Evolutionary conservation across 495 filamentous ascomycete genomes (phyloP).

Genomic region (Talaromyces stipitatus): DNA sequence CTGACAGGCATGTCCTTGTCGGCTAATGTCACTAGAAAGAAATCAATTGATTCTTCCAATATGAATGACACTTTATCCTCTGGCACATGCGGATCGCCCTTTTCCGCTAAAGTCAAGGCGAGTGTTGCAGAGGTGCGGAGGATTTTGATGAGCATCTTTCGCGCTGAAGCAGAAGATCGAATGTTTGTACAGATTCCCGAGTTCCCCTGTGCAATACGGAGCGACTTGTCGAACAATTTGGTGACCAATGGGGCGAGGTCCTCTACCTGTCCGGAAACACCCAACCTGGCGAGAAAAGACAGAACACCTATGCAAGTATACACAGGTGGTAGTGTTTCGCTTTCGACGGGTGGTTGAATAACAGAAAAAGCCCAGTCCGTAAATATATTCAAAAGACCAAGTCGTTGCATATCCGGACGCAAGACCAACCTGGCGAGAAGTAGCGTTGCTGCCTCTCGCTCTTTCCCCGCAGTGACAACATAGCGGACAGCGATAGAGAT

Average conservation of each 20-base stretch:
- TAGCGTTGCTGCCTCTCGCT: constrained; percentile 74
- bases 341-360: constrained; percentile 32
- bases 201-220: constrained; percentile 29
- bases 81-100: constrained; percentile 23
- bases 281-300: constrained; percentile 67
- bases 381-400: constrained; percentile 59
- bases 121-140: constrained; percentile 62
- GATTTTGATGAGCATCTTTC: constrained; percentile 77
- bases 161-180: constrained; percentile 61
- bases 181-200: constrained; percentile 40
- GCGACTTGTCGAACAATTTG: constrained; percentile 40
- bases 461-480: constrained; percentile 70
- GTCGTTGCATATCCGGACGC: constrained; percentile 76
- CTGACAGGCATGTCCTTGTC: constrained; percentile 88
- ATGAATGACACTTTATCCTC: constrained; percentile 40
- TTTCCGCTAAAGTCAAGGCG: constrained; percentile 40
- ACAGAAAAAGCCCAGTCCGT: constrained; percentile 59
- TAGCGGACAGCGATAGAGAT: constrained; percentile 62
- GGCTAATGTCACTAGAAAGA: constrained; percentile 58
- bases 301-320: constrained; percentile 67
- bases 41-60: constrained; percentile 55
- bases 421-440: constrained; percentile 77
- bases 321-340: constrained; percentile 28
- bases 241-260: constrained; percentile 44
- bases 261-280: constrained; percentile 46